phyloP scores from a whole-genome alignment of 306 rosid genomes.

The Cajanus cajan region DNA sequence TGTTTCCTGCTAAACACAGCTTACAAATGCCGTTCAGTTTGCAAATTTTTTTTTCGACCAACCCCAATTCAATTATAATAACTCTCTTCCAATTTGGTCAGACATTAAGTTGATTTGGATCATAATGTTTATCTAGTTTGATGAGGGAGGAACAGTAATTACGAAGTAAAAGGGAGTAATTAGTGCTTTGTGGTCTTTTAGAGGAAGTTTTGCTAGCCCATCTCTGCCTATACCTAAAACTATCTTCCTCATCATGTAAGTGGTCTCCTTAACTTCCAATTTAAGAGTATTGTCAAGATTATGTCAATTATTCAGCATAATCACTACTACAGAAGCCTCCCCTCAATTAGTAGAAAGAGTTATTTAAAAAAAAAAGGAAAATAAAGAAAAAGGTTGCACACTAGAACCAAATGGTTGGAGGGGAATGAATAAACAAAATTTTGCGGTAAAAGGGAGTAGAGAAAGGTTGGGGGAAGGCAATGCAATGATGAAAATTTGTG shows the following conservation, averaged over 20 bases:
- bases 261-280: slow-evolving; percentile 72
- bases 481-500: slow-evolving; percentile 66
- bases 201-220: slow-evolving; percentile 46
- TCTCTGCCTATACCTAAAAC: slow-evolving; percentile 33
- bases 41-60: slow-evolving; percentile 13
- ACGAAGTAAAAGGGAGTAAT: slow-evolving; percentile 76
- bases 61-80: slow-evolving; percentile 27
- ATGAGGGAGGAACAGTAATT: slow-evolving; percentile 48
- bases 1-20: background rate
- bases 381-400: slow-evolving; percentile 13
- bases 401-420: slow-evolving; percentile 30
- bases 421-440: slow-evolving; percentile 25
- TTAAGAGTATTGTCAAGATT: slow-evolving; percentile 60
- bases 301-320: slow-evolving; percentile 51
- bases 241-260: slow-evolving; percentile 33
- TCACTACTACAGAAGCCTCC: slow-evolving; percentile 46
- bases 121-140: slow-evolving; percentile 34
- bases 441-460: slow-evolving; percentile 9
- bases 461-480: slow-evolving; percentile 25
- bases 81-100: slow-evolving; percentile 34
- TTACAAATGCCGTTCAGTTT: slow-evolving; percentile 7
- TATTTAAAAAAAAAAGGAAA: background rate
- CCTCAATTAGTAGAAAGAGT: slow-evolving; percentile 12
- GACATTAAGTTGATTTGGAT: slow-evolving; percentile 48
- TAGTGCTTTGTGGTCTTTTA: slow-evolving; percentile 59